phyloP scores from a whole-genome alignment of 148 eudicot genomes.

The Nepenthes gracilis region DNA sequence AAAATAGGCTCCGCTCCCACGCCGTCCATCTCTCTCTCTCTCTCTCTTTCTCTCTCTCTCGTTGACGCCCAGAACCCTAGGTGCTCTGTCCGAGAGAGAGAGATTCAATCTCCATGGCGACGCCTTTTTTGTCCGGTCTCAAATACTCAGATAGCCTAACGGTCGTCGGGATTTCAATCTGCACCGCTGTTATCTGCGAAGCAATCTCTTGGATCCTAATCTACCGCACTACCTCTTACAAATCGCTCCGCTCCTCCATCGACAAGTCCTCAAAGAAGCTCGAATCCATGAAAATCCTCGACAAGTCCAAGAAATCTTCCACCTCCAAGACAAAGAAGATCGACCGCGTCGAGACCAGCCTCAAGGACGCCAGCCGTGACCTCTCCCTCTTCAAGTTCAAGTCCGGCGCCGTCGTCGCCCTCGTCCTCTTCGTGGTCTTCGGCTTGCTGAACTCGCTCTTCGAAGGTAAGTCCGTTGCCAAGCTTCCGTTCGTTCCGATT shows the following conservation, averaged over 20 bases:
- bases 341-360: slow-evolving; percentile 77
- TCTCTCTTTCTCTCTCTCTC: too few relatives aligned
- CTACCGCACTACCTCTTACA: slow-evolving; percentile 92
- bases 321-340: slow-evolving; percentile 60
- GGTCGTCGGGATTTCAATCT: slow-evolving; percentile 50
- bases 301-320: slow-evolving; percentile 7
- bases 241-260: slow-evolving; percentile 84
- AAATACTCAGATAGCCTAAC: slow-evolving; percentile 74
- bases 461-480: slow-evolving; percentile 80
- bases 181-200: slow-evolving; percentile 82
- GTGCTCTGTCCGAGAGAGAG: too few relatives aligned
- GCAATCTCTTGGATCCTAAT: slow-evolving; percentile 81
- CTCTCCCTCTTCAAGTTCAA: slow-evolving; percentile 90
- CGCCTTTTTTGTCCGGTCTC: slow-evolving; percentile 26
- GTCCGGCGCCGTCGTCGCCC: slow-evolving; percentile 87
- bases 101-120: slow-evolving; percentile 27
- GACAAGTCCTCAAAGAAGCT: slow-evolving; percentile 95
- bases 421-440: slow-evolving; percentile 76
- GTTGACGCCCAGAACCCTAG: too few relatives aligned
- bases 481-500: slow-evolving; percentile 75
- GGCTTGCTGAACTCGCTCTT: slow-evolving; percentile 69
- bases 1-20: too few relatives aligned
- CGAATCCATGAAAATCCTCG: slow-evolving; percentile 65
- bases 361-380: slow-evolving; percentile 85
- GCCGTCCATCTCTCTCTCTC: too few relatives aligned